A percentile compares a stretch with the other conserved stretches of the same genome.
phyloP scores from a whole-genome alignment of 1,284 basidiomycete genomes.

The Fomitopsis palustris region DNA sequence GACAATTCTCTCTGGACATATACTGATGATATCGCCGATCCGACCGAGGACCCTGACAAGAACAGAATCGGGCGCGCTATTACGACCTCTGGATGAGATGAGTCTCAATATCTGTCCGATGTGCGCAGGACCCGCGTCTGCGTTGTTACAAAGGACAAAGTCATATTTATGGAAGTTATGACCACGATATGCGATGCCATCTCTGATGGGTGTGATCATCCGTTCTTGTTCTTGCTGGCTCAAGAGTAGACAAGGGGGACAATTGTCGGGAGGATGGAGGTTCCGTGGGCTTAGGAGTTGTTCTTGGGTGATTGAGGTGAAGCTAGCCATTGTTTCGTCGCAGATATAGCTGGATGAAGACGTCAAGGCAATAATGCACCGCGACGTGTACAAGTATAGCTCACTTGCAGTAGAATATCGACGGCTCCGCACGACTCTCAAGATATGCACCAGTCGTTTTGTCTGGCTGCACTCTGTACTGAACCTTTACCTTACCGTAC shows the following conservation, averaged over 20 bases:
- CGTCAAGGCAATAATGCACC: neutral
- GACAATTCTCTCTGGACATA: conserved; percentile 23
- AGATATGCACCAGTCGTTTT: neutral
- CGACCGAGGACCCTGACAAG: conserved; percentile 33
- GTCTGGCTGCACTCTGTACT: conserved; percentile 9
- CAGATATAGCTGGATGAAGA: conserved; percentile 23
- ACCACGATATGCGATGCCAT: conserved; percentile 41
- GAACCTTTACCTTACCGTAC: conserved; percentile 42
- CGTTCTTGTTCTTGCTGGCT: conserved; percentile 27
- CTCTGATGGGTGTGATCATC: conserved; percentile 22
- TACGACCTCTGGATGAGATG: conserved; percentile 1
- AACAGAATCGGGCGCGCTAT: conserved; percentile 10
- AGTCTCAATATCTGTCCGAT: conserved; percentile 34
- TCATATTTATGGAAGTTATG: conserved; percentile 51
- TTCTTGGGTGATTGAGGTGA: conserved; percentile 26
- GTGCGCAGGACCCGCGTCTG: conserved; percentile 27
- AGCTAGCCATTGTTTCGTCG: conserved; percentile 26
- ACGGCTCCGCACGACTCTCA: neutral
- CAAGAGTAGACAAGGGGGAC: conserved; percentile 39
- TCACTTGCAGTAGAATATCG: conserved; percentile 61
- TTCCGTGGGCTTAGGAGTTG: neutral
- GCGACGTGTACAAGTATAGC: conserved; percentile 5
- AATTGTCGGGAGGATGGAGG: conserved; percentile 44
- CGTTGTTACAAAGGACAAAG: conserved; percentile 44
- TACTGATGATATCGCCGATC: conserved; percentile 24